These are phyloP conservation scores for Calonectria fujianensis DNA, from an alignment of 2,329 filamentous ascomycete species.

Conservation along the genomic window DNA sequence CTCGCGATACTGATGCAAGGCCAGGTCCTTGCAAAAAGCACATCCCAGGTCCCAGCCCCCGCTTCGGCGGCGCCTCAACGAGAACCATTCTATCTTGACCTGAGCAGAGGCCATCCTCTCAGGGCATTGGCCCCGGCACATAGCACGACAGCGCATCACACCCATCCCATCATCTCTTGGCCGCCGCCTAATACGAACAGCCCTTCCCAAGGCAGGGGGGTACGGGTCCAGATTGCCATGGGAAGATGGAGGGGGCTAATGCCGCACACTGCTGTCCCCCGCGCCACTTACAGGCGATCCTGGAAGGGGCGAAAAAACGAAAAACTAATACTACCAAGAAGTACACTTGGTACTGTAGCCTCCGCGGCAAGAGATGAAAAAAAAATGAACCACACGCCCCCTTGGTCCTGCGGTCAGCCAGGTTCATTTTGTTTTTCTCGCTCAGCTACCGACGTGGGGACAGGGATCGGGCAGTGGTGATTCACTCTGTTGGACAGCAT, in stretches of 20 bases:
- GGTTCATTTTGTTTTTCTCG: conserved; percentile 7
- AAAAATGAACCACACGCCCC: conserved; percentile 11
- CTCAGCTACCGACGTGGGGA: conserved; percentile 6
- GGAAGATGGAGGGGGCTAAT: conserved; percentile 30
- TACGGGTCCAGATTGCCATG: conserved; percentile 10
- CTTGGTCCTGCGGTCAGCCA: conserved; percentile 27
- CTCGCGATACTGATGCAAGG: conserved; percentile 33
- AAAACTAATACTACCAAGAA: background rate
- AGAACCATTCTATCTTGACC: conserved; percentile 36
- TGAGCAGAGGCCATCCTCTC: conserved; percentile 3
- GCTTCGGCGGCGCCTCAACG: conserved; percentile 47
- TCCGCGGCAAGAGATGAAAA: background rate
- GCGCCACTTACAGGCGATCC: conserved; percentile 31
- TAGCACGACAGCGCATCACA: conserved; percentile 52
- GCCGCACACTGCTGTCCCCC: conserved; percentile 40
- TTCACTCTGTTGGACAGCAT: conserved; percentile 27
- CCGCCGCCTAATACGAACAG: conserved; percentile 48
- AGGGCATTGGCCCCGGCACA: conserved; percentile 34
- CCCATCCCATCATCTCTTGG: conserved; percentile 37
- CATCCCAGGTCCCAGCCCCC: conserved; percentile 27
- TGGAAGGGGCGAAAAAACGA: conserved; percentile 3
- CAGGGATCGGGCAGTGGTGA: conserved; percentile 31
- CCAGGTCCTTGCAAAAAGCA: conserved; percentile 39
- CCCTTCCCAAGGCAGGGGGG: conserved; percentile 9
- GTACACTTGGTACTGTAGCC: background rate